Base-by-base conservation (phyloP, 805 yeast species). In the Nakazawaea pomicola region DNA sequence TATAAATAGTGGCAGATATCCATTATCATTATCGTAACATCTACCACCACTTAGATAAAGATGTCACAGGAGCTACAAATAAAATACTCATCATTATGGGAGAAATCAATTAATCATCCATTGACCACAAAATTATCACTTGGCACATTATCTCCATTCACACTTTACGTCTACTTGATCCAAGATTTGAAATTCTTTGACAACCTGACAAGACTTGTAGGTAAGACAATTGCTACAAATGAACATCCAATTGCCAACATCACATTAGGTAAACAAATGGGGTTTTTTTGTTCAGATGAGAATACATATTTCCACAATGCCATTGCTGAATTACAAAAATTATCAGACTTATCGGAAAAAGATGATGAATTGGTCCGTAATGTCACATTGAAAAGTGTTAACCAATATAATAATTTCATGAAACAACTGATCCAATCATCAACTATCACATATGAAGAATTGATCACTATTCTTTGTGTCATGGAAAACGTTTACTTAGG, bases 401-500 rank as follows among this genome's bases (percentile, higher is more conserved):
- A n/a, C n/a, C n/a, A n/a, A 36, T 16, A 49, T 49, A 7, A 16
- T 45, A 3, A 57, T 1, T 61, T 54, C 24, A 46, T 74, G 45
- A 50, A 53, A 4, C 47, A 59, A 10, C 52, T 69, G 43, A 54
- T 54, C 7, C 46, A 53, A 4, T 51, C 58, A 15, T 39, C 47
- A 5, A 53, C 61, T 0, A 46, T 49, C 19, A 49, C 54, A 2
- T 74, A 73, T 45, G 58, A 62, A 3, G 68, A 70, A 47, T 39
- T 71, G 18, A 58, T 73, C 29, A 71, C 77, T 1, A 61, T 61
- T 27, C 43, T 64, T 31, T 74, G 66, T 55, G 61, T 65, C 16
- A 70, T 73, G 68, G 81, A 75, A 46, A 61, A 63, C 31, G 72
- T 72, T 1, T 76, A 75, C 49, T 58, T 71, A 33, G 68, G 67